A percentile compares a stretch with the other conserved stretches of the same genome.
Evolutionary conservation across 225 moss, liverwort and hornwort species (phyloP).

Genomic region (Marchantia polymorpha): DNA sequence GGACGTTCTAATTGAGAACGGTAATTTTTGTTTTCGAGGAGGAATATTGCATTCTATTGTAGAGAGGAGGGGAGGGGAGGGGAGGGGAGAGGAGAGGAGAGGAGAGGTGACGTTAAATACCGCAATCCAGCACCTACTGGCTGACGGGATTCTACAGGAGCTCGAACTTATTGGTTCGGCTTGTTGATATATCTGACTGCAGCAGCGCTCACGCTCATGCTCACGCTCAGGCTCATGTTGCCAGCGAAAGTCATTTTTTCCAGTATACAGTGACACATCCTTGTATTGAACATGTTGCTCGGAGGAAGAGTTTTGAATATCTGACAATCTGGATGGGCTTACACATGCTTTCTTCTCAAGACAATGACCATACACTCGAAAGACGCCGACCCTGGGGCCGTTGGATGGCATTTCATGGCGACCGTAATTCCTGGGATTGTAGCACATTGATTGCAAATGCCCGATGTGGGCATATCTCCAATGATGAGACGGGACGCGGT

Average conservation of each 20-base stretch:
- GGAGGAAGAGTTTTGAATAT: background rate
- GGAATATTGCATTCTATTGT: background rate
- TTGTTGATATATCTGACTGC: background rate
- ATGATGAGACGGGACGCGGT: background rate
- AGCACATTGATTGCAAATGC: background rate
- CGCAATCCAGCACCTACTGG: background rate
- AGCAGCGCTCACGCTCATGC: background rate
- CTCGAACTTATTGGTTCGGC: background rate
- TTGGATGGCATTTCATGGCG: background rate
- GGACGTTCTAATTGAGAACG: background rate
- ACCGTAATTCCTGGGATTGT: background rate
- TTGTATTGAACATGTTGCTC: background rate
- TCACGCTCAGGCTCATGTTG: background rate
- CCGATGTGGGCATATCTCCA: background rate
- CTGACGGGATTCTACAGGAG: background rate
- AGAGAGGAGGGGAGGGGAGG: background rate
- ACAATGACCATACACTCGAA: background rate
- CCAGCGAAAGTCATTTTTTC: background rate
- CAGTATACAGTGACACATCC: background rate
- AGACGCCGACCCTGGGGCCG: background rate
- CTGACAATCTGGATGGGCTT: background rate
- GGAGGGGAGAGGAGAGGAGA: background rate
- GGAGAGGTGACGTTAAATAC: background rate
- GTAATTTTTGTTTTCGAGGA: background rate
- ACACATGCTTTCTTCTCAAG: background rate